A percentile compares a stretch with the other conserved stretches of the same genome.
These are phyloP conservation scores for Trichophyton verrucosum DNA, from an alignment of 2,329 filamentous ascomycete species.

Conservation along the genomic window DNA sequence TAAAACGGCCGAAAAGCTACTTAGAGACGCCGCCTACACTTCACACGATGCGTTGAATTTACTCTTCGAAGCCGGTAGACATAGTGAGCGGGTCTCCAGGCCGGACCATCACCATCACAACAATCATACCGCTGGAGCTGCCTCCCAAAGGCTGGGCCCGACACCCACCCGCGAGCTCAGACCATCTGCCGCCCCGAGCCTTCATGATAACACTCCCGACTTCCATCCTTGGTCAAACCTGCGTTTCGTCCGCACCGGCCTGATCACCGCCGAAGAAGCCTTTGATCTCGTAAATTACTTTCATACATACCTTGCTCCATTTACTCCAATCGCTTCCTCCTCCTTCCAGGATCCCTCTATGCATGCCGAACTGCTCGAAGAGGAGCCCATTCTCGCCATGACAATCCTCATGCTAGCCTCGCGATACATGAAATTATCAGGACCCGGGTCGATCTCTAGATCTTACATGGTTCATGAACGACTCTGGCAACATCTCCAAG, in stretches of 20 bases:
- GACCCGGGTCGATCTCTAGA: slow-evolving; percentile 61
- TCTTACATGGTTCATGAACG: slow-evolving; percentile 78
- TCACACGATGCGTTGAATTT: slow-evolving; percentile 15
- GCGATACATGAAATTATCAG: slow-evolving; percentile 61
- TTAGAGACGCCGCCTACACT: slow-evolving; percentile 15
- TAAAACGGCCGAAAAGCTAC: slow-evolving; percentile 11
- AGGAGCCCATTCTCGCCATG: slow-evolving; percentile 77
- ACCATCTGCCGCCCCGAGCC: slow-evolving; percentile 10
- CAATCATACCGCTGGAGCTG: background rate
- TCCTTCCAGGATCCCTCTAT: slow-evolving; percentile 64
- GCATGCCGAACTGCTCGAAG: slow-evolving; percentile 64
- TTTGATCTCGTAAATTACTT: slow-evolving; percentile 85
- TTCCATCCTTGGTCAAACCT: slow-evolving; percentile 70
- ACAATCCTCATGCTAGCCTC: slow-evolving; percentile 80
- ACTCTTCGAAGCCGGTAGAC: slow-evolving; percentile 15
- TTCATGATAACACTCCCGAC: slow-evolving; percentile 36
- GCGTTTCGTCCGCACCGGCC: slow-evolving; percentile 76
- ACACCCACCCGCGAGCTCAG: background rate
- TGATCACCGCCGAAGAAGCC: slow-evolving; percentile 79
- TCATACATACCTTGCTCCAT: slow-evolving; percentile 68
- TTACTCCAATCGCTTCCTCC: slow-evolving; percentile 78
- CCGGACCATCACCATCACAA: background rate
- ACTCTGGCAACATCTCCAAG: slow-evolving; percentile 75
- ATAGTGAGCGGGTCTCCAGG: slow-evolving; percentile 12
- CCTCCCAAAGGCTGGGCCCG: slow-evolving; percentile 1